Evolutionary conservation across 2,329 filamentous ascomycete species (phyloP), one percentile per base, ranked within the genome.

Genomic region (Fusarium temperatum): DNA sequence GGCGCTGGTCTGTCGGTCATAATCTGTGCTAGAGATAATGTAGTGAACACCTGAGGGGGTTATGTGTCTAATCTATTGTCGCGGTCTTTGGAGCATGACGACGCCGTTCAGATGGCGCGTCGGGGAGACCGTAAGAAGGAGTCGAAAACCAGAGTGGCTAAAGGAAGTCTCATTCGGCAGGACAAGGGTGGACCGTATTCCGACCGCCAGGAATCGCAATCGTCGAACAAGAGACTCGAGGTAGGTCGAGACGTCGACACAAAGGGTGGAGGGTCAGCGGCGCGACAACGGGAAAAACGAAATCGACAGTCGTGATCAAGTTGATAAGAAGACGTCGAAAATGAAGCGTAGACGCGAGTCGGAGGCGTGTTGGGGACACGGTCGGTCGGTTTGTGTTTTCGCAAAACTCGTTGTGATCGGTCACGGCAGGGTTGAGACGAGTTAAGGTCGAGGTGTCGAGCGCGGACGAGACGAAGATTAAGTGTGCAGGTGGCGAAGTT

Each of bases 1-100:
- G 85, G 81, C 77, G 82, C 83, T 74, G 84, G 83, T 81, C 86
- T 89, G 83, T 91, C 89, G 83, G 88, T 90, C 89, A 91, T 91
- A 89, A 87, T 91, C 86, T 86, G 84, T 60, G 76, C 74, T 81
- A 78, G 81, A 81, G 84, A 82, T 81, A 79, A 81, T 82, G 78
- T 63, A 70, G 75, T 77, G 71, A 79, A 76, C 75, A 79, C 80
- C 79, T 35, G 80, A 78, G 79, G 77, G 78, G 72, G 78, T 79
- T 83, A 82, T 80, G 81, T 81, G 78, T 80, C 79, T 79, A 81
- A 78, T 82, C 87, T 88, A 89, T 83, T 81, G 85, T 82, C 82
- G 83, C 81, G 82, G 82, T 85, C 83, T 85, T 86, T 85, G 82
- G 84, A 84, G 87, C 89, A 90, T 90, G 87, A 88, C 88, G 87